Base-by-base conservation (phyloP, 1,284 basidiomycete genomes). In the Apiotrichum porosum region DNA sequence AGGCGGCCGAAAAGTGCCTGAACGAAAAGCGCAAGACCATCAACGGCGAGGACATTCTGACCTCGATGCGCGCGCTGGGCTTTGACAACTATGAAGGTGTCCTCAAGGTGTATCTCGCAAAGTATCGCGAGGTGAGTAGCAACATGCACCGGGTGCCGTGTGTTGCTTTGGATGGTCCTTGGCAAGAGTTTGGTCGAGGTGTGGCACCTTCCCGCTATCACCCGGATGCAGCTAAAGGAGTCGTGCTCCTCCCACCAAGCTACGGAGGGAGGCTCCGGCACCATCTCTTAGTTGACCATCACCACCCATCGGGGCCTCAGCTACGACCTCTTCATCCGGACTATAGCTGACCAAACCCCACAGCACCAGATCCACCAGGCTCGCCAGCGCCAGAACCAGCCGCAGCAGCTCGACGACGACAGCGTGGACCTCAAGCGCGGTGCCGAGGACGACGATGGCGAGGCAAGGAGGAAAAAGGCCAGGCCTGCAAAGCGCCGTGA, bases 11-110 rank as follows among this genome's bases (percentile, higher is more conserved):
- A 76, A 97, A 94, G 67, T 95, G 92, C 66, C 77, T 97, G 52
- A 95, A 93, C 62, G 95, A 99, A 74, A 93, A 98, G 3, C 79
- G 87, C 52, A 97, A 97, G 72, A 94, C 67, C 88, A 93, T 39
- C 89, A 94, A 43, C 84, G 91, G 5, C 90, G 94, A 75, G 88
- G 83, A 65, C 81, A 91, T 50, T 81, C 88, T 56, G 88, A 98
- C 74, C 75, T 98, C 49, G 91, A 97, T 76, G 94, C 91, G 48
- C 30, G 82, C 85, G 10, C 78, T 97, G 19, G 93, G 94, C 8
- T 97, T 98, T 60, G 92, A 97, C 62, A 91, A 97, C 65, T 97
- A 97, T 68, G 76, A 66, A 57, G 65, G 33, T 79, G 97, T 61
- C 85, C 90, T n/a, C 88, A 97, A 75, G 89, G 94, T 36, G 88